Conservation (phyloP, 768 basidiomycete genomes). For the Kwoniella mangroviensis region DNA sequence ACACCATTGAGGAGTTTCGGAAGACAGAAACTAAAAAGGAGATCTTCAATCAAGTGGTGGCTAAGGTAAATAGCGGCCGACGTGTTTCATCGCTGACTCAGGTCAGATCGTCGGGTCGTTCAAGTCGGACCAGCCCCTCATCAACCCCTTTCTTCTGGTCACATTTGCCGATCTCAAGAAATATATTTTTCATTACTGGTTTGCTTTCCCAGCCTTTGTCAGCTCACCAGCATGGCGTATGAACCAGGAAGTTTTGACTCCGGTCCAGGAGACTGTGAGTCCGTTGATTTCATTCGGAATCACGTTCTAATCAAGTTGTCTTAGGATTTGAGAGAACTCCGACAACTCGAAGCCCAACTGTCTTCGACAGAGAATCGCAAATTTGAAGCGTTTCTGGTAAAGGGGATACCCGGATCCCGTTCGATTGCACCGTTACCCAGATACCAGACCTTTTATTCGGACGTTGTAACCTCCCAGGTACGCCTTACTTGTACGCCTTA, state of each 20-base stretch:
- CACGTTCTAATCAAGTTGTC: slow-evolving; percentile 1
- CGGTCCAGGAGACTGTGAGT: slow-evolving; percentile 62
- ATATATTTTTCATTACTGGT: slow-evolving; percentile 98
- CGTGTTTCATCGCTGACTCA: background rate
- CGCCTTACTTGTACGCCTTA: slow-evolving; percentile 58
- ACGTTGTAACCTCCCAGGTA: slow-evolving; percentile 61
- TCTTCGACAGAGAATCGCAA: background rate
- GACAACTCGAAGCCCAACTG: slow-evolving; percentile 23
- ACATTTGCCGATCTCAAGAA: slow-evolving; percentile 98
- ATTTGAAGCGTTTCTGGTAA: slow-evolving; percentile 27
- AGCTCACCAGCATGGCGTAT: slow-evolving; percentile 91
- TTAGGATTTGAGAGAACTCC: slow-evolving; percentile 34
- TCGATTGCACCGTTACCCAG: slow-evolving; percentile 18
- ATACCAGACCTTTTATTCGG: slow-evolving; percentile 63
- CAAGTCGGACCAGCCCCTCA: slow-evolving; percentile 58
- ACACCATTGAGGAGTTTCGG: slow-evolving; percentile 96
- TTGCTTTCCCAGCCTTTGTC: slow-evolving; percentile 90
- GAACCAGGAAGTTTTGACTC: slow-evolving; percentile 64
- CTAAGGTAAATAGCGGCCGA: slow-evolving; percentile 63
- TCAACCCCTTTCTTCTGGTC: slow-evolving; percentile 83
- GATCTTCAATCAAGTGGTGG: slow-evolving; percentile 75
- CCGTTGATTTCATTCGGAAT: too few species aligned
- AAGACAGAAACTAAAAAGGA: slow-evolving; percentile 77
- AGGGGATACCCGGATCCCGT: slow-evolving; percentile 25
- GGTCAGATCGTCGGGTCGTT: slow-evolving; percentile 45